Base-by-base conservation (phyloP, 2,329 filamentous ascomycete species). In the Nothomitra cinnamomea region DNA sequence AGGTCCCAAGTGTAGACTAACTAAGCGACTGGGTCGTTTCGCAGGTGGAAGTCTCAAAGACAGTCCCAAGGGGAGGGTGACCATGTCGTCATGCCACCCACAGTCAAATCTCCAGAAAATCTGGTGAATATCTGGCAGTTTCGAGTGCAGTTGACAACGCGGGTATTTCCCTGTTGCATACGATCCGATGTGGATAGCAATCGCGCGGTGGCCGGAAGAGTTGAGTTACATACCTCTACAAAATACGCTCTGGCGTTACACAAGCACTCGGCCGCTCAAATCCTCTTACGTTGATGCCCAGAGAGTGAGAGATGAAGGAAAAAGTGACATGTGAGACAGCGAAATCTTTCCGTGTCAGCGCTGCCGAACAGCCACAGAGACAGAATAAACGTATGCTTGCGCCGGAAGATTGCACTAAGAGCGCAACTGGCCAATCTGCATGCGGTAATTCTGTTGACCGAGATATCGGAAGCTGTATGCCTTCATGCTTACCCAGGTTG, bases 301-400 rank as follows among this genome's bases (percentile, higher is more conserved):
- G 28, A 25, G 21, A 15, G 22, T 25, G 28, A 48, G 43, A 48
- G 21, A 28, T 28, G 43, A 41, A 28, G 43, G 43, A 15, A 25
- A 48, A 48, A 48, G 43, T 48, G 43, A 48, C 43, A 48, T 48
- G 43, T 48, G 43, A 48, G 43, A 48, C 43, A 48, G 43, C 21
- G 5, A 22, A 12, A n/a, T 48, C 43, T 25, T 32, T 17, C 43
- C 22, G 43, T 48, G 21, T 13, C 22, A 48, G 21, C 13, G 15
- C 13, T 25, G 21, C 19, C 43, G 21, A 25, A 15, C 22, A 13
- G 28, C 28, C 28, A 32, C 28, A 32, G 28, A 32, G 28, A 4
- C 43, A 48, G 21, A 28, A 48, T 25, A 25, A 48, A 48, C 43
- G 43, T 48, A 28, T 21, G 15, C 43, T 25, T 28, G 43, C 24